phyloP scores from a whole-genome alignment of 1,284 basidiomycete species.

The Trametes sp. region DNA sequence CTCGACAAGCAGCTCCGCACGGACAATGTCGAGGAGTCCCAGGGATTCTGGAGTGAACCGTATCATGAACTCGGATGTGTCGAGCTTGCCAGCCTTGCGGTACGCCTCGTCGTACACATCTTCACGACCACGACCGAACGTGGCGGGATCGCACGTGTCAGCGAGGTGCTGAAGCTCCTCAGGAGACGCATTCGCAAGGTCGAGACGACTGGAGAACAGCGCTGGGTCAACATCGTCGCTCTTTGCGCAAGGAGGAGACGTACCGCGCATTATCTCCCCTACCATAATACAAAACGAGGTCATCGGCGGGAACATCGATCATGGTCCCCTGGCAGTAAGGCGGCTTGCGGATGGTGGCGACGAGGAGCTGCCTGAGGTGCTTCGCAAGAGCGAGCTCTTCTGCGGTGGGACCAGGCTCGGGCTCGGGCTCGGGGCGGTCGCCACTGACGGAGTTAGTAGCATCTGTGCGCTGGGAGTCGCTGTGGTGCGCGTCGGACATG shows the following conservation, averaged over 20 bases:
- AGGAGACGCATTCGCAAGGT: constrained; percentile 15
- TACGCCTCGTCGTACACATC: constrained; percentile 38
- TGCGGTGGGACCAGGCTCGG: no score
- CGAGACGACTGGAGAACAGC: constrained; percentile 3
- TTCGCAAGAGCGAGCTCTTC: no score
- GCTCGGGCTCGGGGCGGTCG: no score
- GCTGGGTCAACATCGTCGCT: background rate
- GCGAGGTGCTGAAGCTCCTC: constrained; percentile 28
- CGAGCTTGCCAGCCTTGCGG: constrained; percentile 38
- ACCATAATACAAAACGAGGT: constrained; percentile 30
- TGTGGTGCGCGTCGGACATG: no score
- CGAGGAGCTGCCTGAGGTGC: constrained; percentile 4
- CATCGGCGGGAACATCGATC: constrained; percentile 7
- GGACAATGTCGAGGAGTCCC: constrained; percentile 38
- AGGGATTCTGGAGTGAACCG: constrained; percentile 37
- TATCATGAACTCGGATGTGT: constrained; percentile 34
- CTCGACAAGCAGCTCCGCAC: constrained; percentile 33
- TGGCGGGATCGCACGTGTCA: constrained; percentile 32
- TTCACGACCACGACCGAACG: constrained; percentile 31
- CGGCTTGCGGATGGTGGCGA: constrained; percentile 13
- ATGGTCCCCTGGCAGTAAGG: constrained; percentile 28
- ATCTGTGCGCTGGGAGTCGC: no score
- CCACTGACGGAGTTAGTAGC: no score
- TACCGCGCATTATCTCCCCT: constrained; percentile 18
- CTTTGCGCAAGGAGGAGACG: background rate